Conservation (phyloP, 2,329 filamentous ascomycete genomes). For the Herpotrichia juniperi region DNA sequence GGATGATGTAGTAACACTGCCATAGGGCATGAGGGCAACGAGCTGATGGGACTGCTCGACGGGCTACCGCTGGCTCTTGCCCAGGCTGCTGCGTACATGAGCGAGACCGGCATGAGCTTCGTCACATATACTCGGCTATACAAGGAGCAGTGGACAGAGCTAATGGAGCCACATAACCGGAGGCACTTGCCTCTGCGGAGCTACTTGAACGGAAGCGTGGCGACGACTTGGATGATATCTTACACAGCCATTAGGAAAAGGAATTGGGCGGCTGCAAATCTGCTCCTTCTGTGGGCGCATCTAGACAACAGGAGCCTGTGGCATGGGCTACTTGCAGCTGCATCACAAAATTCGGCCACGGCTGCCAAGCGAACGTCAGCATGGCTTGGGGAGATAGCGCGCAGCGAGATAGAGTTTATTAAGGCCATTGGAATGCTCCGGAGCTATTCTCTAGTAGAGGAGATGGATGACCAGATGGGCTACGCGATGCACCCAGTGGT, state of each 20-base stretch:
- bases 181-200: conserved; percentile 10
- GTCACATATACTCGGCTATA: too few relatives aligned
- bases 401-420: conserved; percentile 18
- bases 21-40: too few relatives aligned
- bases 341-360: not conserved
- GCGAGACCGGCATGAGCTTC: too few relatives aligned
- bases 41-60: too few relatives aligned
- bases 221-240: conserved; percentile 24
- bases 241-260: conserved; percentile 16
- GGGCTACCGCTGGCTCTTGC: too few relatives aligned
- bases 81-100: too few relatives aligned
- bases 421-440: conserved; percentile 16
- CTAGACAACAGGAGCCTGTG: conserved; percentile 21
- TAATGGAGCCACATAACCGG: conserved; percentile 14
- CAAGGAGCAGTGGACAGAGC: conserved; percentile 21
- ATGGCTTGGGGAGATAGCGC: conserved; percentile 21
- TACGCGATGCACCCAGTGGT: conserved; percentile 18
- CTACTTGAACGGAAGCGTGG: conserved; percentile 19
- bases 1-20: too few relatives aligned
- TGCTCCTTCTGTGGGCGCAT: conserved; percentile 21
- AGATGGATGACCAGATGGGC: conserved; percentile 3
- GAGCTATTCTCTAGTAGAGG: conserved; percentile 17
- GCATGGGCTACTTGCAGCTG: conserved; percentile 17
- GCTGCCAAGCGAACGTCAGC: conserved; percentile 6
- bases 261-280: conserved; percentile 20